Evolutionary conservation across 2,329 filamentous ascomycete species (phyloP).

Genomic region (Colletotrichum melonis): DNA sequence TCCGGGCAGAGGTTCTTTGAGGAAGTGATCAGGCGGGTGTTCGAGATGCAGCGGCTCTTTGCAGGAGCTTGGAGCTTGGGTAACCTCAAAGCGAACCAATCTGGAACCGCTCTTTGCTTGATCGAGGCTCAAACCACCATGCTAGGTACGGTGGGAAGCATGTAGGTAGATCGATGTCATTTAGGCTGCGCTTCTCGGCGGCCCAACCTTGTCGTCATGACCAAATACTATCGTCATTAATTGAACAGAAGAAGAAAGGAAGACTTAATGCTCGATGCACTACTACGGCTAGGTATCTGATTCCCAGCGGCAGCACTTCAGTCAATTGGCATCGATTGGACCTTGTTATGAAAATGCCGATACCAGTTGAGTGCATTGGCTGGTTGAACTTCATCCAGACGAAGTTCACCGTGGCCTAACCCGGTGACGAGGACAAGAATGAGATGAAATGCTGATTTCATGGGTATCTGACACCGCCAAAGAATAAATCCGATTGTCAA

Average conservation of each 20-base stretch:
- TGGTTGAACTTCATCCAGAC: not conserved
- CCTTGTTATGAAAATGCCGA: not conserved
- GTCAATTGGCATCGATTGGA: not conserved
- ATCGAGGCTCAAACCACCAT: not conserved
- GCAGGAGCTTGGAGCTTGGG: not conserved
- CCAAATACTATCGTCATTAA: not conserved
- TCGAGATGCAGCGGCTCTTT: not conserved
- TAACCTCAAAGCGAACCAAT: not conserved
- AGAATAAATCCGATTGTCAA: not conserved
- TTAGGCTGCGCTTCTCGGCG: not conserved
- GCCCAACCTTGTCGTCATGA: not conserved
- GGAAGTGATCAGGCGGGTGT: not conserved
- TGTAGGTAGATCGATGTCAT: not conserved
- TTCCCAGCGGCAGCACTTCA: not conserved
- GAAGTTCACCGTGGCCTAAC: too few species aligned
- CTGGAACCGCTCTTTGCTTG: not conserved
- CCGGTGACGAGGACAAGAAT: not conserved
- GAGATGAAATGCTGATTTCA: not conserved
- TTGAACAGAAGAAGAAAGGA: constrained; percentile 7
- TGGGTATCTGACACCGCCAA: not conserved
- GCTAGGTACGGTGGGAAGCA: not conserved
- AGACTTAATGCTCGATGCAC: not conserved
- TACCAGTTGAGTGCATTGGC: too few species aligned
- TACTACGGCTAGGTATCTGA: not conserved
- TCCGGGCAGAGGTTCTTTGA: not conserved